phyloP scores from a whole-genome alignment of 148 eudicot genomes.

The Chenopodium quinoa region DNA sequence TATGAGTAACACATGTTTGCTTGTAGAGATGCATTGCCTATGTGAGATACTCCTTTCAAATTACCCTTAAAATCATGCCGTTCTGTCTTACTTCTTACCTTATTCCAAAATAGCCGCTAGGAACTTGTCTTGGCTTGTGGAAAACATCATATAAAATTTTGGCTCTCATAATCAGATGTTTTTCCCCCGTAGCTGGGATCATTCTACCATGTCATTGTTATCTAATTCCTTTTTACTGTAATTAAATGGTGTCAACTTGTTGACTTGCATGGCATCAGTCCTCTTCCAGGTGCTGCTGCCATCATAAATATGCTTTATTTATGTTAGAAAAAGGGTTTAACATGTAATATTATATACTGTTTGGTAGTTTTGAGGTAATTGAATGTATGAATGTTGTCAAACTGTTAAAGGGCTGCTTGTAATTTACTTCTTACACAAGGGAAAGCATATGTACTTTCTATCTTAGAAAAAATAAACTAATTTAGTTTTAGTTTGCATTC shows the following conservation, averaged over 20 bases:
- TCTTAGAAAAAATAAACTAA: too few species aligned
- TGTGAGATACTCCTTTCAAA: too few species aligned
- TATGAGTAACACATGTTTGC: background rate
- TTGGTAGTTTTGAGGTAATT: background rate
- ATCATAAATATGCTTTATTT: too few species aligned
- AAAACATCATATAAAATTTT: background rate
- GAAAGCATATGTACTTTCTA: background rate
- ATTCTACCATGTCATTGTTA: background rate
- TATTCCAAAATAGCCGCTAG: background rate
- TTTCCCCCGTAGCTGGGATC: background rate
- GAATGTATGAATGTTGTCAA: background rate
- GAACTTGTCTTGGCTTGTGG: background rate
- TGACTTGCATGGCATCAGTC: too few species aligned
- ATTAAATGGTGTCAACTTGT: too few species aligned
- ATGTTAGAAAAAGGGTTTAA: too few species aligned
- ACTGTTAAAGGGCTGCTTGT: background rate
- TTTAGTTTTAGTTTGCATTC: too few species aligned
- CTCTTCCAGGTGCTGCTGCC: too few species aligned
- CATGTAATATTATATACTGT: too few species aligned
- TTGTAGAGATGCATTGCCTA: background rate
- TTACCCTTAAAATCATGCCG: too few species aligned
- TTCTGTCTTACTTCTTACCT: background rate
- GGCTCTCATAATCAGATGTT: background rate
- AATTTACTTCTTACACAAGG: background rate
- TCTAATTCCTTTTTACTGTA: background rate